phyloP scores from a whole-genome alignment of 1,139 yeast genomes.

The Diutina pseudorugosa region DNA sequence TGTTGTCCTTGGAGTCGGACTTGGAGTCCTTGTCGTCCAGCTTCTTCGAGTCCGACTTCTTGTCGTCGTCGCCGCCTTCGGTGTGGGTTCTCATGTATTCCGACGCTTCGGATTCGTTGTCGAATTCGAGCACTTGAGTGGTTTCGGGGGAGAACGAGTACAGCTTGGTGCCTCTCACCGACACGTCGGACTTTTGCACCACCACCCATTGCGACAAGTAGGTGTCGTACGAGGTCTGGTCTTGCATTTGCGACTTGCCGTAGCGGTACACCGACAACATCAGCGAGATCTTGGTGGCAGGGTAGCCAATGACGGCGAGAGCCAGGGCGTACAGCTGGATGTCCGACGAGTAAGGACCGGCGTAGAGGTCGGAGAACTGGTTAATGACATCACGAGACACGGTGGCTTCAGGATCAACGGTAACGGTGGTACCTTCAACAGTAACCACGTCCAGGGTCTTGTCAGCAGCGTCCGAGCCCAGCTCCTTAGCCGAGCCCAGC shows the following conservation, averaged over 20 bases:
- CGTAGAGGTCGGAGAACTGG: constrained; percentile 1
- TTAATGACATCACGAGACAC: neutral
- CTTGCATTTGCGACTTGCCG: constrained; percentile 1
- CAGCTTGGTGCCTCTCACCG: constrained; percentile 2
- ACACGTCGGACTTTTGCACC: neutral
- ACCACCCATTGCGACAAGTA: constrained; percentile 3
- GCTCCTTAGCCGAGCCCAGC: neutral
- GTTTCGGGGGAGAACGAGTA: neutral
- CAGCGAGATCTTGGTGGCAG: neutral
- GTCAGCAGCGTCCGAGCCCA: neutral
- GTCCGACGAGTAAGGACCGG: constrained; percentile 4
- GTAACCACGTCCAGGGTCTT: neutral
- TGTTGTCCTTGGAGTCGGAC: neutral
- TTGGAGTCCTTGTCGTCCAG: neutral
- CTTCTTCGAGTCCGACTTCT: neutral
- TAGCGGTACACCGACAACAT: constrained; percentile 4
- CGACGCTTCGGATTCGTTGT: neutral
- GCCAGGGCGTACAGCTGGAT: neutral
- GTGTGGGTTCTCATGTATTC: constrained; percentile 1
- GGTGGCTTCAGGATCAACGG: neutral
- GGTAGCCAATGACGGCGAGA: constrained; percentile 2
- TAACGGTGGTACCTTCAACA: neutral
- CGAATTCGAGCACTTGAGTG: neutral
- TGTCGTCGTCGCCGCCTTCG: neutral
- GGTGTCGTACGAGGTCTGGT: constrained; percentile 2